Evolutionary conservation across 2,329 filamentous ascomycete genomes (phyloP), one percentile per base, ranked within the genome.

Genomic region (Diaporthe ampelina): DNA sequence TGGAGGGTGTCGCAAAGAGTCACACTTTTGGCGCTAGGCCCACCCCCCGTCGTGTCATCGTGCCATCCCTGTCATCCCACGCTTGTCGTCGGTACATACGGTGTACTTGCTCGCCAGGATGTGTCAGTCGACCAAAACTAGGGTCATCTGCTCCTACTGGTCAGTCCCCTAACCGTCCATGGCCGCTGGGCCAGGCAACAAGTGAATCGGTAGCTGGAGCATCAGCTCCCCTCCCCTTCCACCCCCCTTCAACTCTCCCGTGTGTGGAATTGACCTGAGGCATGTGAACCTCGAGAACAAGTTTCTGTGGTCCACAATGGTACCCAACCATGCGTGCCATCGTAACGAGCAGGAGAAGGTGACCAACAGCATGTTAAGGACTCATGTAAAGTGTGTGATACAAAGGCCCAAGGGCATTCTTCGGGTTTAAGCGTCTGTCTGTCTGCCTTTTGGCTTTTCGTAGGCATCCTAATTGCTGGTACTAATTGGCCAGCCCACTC

Each of bases 1-100:
- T 68, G 73, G 61, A 70, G 70, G 70, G 63, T 75, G 56, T 59
- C 70, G 73, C 73, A 73, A 67, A 74, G 73, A 75, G 70, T 75
- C 73, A 75, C 70, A 75, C 63, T 73, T 26, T 26, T 26, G 17
- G 19, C 37, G 19, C 40, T 75, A 75, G 32, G 24, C 35, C 10
- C 57, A 75, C 74, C 45, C 71, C 71, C 54, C 70, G 56, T 65
- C 69, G 37, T 56, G 68, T 54, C 61, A 57, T 72, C 40, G 45
- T 21, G 32, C 37, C 40, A 75, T 61, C 73, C 73, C 58, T 74
- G 71, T 69, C 48, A 43, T 40, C 35, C 58, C 32, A 26, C 40
- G 52, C 52, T 48, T 45, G 52, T 59, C 26, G 26, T 29, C 54
- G 67, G 59, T 74, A 71, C 67, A 40, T 69, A 35, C 17, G 71